These are phyloP conservation scores for Macrolepiota albuminosa DNA, from an alignment of 768 basidiomycete species.

Conservation along the genomic window DNA sequence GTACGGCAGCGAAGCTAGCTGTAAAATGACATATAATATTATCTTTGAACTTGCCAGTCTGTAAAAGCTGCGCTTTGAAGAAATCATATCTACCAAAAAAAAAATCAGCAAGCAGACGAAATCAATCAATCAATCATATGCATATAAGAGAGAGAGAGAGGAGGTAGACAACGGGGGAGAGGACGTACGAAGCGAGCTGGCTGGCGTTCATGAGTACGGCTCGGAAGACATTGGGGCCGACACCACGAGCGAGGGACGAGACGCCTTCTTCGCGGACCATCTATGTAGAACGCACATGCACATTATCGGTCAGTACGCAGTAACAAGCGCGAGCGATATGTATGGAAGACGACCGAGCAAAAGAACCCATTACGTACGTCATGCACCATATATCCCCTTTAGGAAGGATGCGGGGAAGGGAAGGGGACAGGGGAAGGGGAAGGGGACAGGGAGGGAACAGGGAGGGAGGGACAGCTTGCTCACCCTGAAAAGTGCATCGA, in stretches of 20 bases:
- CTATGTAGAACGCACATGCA: constrained; percentile 25
- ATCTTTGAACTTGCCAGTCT: constrained; percentile 68
- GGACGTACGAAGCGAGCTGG: constrained; percentile 80
- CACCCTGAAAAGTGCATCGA: constrained; percentile 84
- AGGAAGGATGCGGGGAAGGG: constrained; percentile 7
- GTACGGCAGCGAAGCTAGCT: constrained; percentile 80
- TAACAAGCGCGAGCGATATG: too few relatives aligned
- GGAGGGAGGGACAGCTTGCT: constrained; percentile 26
- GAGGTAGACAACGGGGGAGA: neutral
- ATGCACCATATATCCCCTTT: constrained; percentile 14
- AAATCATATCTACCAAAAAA: constrained; percentile 81
- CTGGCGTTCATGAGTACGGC: constrained; percentile 88
- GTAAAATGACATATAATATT: constrained; percentile 82
- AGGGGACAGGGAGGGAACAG: too few relatives aligned
- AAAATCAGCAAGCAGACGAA: too few relatives aligned
- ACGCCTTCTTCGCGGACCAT: constrained; percentile 87
- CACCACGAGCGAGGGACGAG: constrained; percentile 71
- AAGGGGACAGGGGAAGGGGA: too few relatives aligned
- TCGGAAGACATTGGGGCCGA: constrained; percentile 82
- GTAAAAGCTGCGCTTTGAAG: constrained; percentile 81
- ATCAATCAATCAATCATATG: too few relatives aligned
- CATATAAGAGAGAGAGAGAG: too few relatives aligned
- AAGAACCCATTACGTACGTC: too few relatives aligned
- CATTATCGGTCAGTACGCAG: too few relatives aligned
- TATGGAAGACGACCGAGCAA: too few relatives aligned